Percentiles rank a stretch among this genome's conserved stretches.
These are phyloP conservation scores for Leptosphaerulina australis DNA, from an alignment of 2,329 filamentous ascomycete genomes.

Conservation along the genomic window DNA sequence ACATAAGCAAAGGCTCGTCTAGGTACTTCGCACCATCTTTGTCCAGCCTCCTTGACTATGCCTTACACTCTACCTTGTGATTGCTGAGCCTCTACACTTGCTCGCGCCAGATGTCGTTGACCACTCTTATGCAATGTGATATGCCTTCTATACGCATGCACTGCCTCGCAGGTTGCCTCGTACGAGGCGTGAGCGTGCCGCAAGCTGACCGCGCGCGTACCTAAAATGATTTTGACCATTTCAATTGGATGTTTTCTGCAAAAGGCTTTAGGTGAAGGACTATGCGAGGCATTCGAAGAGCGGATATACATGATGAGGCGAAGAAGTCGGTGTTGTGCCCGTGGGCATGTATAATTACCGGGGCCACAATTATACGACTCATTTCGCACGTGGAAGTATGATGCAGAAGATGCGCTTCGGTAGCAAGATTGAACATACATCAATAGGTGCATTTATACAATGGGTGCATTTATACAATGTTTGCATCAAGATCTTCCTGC, in stretches of 20 bases:
- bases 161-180: constrained; percentile 13
- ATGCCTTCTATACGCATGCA: background rate
- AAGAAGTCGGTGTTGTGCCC: background rate
- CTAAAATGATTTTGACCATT: background rate
- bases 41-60: constrained; percentile 5
- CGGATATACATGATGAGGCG: background rate
- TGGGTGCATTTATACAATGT: no score
- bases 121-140: background rate
- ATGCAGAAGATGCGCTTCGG: background rate
- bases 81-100: constrained; percentile 1
- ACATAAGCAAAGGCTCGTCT: background rate
- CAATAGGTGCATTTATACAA: no score
- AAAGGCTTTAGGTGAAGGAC: background rate
- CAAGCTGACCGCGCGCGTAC: constrained; percentile 11
- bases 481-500: no score
- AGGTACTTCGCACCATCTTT: background rate
- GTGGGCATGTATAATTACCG: background rate
- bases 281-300: background rate
- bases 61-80: constrained; percentile 5
- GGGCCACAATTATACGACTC: background rate
- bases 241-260: background rate
- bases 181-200: constrained; percentile 5
- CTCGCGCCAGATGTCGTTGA: background rate
- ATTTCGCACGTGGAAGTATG: no score
- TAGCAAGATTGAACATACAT: background rate